Base-by-base conservation (phyloP, 2,329 filamentous ascomycete species). In the Tothia fuscella region DNA sequence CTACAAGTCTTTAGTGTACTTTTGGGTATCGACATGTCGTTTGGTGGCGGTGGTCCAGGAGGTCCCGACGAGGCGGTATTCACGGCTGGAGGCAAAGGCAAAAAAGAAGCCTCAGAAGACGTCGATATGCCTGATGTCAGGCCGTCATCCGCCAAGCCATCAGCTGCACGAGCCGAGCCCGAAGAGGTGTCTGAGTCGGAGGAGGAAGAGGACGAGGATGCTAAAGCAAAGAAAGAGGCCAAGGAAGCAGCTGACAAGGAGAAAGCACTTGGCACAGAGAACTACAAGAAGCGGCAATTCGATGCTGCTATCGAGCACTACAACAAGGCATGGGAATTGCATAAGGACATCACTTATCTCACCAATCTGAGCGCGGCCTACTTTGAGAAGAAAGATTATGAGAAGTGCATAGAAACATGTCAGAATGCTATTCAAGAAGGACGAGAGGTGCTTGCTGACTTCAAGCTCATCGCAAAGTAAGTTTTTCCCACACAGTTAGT, bases 281-380 rank as follows among this genome's bases (percentile, higher is more conserved):
- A 81, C 61, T 98, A 98, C 74, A 98, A 98, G 80, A 96, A 96
- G 76, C 81, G 86, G 52, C 80, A 95, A 58, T 95, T 98, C 51
- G 91, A 96, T 54, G 78, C 82, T 56, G 91, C 91, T 38, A 95
- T 98, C 54, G 77, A 80, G 57, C 86, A 98, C 68, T 98, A 98
- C 71, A 75, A 63, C 59, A 93, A 93, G 62, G 91, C 91, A 0
- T 98, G 91, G 91, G 88, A 94, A 46, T 64, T 83, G 29, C 72
- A 85, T 75, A 91, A 95, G 71, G 91, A 98, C 56, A 93, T 98
- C 56, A 91, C 89, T 13, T 98, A 98, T 65, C 73, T 96, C 46
- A 98, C 93, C 69, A 98, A 98, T 65, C 74, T 93, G 24, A 86
- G 87, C 46, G 91, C 91, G 3, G 91, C 89, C 46, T 78, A 93